Evolutionary conservation across 2,329 filamentous ascomycete species (phyloP).

Genomic region (Emergomyces africanus): DNA sequence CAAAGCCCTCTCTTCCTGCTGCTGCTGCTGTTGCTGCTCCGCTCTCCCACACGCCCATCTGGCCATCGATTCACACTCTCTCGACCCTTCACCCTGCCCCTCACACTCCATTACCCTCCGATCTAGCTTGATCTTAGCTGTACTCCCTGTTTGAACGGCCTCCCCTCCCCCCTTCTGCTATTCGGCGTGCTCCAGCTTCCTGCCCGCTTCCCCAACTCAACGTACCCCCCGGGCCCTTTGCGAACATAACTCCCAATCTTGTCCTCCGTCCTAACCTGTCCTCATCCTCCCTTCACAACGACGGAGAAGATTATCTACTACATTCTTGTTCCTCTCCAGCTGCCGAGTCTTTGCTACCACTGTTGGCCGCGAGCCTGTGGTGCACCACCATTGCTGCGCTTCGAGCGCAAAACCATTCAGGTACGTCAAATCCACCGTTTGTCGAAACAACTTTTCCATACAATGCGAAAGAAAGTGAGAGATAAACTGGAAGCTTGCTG

Average conservation of each 20-base stretch:
- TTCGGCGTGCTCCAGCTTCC: background rate
- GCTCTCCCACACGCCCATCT: background rate
- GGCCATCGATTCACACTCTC: background rate
- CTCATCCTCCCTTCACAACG: background rate
- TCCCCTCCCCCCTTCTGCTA: background rate
- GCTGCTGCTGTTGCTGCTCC: background rate
- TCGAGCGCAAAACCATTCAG: slow-evolving; percentile 1
- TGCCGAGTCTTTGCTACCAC: background rate
- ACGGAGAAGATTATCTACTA: background rate
- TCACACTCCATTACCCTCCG: background rate
- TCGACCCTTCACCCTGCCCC: background rate
- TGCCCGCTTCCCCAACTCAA: background rate
- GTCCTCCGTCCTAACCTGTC: background rate
- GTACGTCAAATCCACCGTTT: background rate
- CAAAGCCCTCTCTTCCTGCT: no score
- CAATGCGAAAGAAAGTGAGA: background rate
- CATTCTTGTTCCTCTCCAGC: background rate
- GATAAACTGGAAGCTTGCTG: background rate
- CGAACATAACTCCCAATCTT: slow-evolving; percentile 1
- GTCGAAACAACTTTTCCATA: background rate
- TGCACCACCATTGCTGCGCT: slow-evolving; percentile 2
- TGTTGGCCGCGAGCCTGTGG: background rate
- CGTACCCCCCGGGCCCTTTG: background rate
- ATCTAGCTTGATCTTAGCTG: background rate
- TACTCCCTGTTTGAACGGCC: background rate